Percentiles rank a stretch among this genome's conserved stretches.
Conservation (phyloP, 2,329 filamentous ascomycete genomes). For the Niveomyces coronatus region DNA sequence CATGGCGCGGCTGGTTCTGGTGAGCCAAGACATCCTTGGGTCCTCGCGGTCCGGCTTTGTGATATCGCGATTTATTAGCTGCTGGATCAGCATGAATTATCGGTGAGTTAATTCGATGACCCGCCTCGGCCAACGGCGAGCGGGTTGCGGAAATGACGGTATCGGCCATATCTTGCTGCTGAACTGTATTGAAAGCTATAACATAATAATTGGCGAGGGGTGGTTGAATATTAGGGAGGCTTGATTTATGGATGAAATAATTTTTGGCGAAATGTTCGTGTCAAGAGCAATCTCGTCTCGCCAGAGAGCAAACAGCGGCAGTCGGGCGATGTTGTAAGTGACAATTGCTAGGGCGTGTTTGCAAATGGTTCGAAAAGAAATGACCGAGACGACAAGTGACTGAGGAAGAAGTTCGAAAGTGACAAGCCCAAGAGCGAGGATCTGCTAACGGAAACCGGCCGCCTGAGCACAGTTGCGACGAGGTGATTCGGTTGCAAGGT, state of each 20-base stretch:
- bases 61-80: slow-evolving; percentile 21
- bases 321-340: slow-evolving; percentile 4
- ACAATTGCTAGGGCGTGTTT: slow-evolving; percentile 2
- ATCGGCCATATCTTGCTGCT: slow-evolving; percentile 22
- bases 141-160: slow-evolving; percentile 21
- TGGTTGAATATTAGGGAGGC: background rate
- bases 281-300: too few relatives aligned
- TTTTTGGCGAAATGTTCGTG: too few relatives aligned
- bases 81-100: slow-evolving; percentile 19
- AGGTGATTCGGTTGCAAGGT: slow-evolving; percentile 7
- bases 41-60: slow-evolving; percentile 6
- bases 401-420: background rate
- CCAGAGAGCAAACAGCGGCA: slow-evolving; percentile 6
- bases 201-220: slow-evolving; percentile 23
- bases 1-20: slow-evolving; percentile 11
- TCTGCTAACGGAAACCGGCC: slow-evolving; percentile 10
- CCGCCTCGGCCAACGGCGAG: slow-evolving; percentile 37
- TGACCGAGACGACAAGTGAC: background rate
- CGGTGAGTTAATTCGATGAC: slow-evolving; percentile 35
- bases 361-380: slow-evolving; percentile 1
- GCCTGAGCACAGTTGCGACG: slow-evolving; percentile 1
- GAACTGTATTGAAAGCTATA: slow-evolving; percentile 18
- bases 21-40: slow-evolving; percentile 9
- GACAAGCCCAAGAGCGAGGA: background rate
- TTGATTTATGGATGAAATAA: too few relatives aligned